Evolutionary conservation across 352 stramenopile species (phyloP).

Genomic region (Phytopythium oedochilum): DNA sequence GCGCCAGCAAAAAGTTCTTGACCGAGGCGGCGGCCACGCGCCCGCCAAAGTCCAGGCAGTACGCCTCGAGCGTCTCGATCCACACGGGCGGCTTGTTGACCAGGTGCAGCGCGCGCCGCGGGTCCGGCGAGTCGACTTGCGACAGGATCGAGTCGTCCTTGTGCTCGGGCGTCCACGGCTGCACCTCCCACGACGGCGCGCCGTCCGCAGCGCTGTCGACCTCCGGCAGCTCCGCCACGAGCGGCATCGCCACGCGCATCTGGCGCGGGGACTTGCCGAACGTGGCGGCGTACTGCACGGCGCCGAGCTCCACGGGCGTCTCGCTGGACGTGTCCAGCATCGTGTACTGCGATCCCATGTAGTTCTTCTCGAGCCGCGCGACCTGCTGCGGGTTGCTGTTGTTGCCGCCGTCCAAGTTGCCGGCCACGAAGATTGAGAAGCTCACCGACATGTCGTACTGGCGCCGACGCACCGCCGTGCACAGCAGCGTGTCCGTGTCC

Average conservation of each 20-base stretch:
- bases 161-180: constrained; percentile 45
- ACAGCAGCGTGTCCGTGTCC: constrained; percentile 71
- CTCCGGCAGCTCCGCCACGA: constrained; percentile 37
- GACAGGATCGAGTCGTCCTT: constrained; percentile 81
- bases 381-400: constrained; percentile 34
- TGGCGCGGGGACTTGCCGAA: constrained; percentile 84
- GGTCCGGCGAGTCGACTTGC: constrained; percentile 68
- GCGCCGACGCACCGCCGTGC: constrained; percentile 67
- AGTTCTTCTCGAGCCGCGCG: constrained; percentile 82
- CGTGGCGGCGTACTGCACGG: constrained; percentile 81
- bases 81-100: constrained; percentile 88
- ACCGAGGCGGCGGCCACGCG: constrained; percentile 80
- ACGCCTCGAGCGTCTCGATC: constrained; percentile 84
- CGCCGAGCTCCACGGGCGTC: constrained; percentile 52
- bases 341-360: constrained; percentile 87
- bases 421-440: constrained; percentile 64
- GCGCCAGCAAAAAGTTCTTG: constrained; percentile 86
- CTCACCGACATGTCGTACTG: constrained; percentile 88
- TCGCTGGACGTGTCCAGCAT: constrained; percentile 71
- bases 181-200: constrained; percentile 41
- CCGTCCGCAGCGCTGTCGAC: constrained; percentile 39
- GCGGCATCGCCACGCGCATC: constrained; percentile 74
- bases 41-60: constrained; percentile 85
- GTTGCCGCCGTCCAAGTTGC: constrained; percentile 32
- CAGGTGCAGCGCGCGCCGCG: constrained; percentile 52